These are phyloP conservation scores for Arthrobotrys entomopaga DNA, from an alignment of 2,329 filamentous ascomycete species.

Conservation along the genomic window DNA sequence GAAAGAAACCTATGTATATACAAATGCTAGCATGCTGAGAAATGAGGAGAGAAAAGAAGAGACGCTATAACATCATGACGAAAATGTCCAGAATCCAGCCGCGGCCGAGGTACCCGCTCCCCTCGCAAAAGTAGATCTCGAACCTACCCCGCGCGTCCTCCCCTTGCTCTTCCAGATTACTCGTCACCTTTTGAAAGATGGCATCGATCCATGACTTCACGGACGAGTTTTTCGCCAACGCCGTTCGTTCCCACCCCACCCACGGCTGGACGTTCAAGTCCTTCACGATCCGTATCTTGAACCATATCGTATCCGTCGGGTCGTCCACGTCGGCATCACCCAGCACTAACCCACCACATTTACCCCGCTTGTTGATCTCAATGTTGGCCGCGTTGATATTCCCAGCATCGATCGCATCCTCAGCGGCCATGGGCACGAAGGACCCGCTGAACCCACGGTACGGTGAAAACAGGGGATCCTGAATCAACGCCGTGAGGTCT, in stretches of 20 bases:
- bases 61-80: slow-evolving; percentile 4
- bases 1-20: too few relatives aligned
- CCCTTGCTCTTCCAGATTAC: slow-evolving; percentile 11
- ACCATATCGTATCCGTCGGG: slow-evolving; percentile 19
- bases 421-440: neutral
- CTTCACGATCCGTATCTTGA: slow-evolving; percentile 16
- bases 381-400: too few relatives aligned
- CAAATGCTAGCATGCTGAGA: neutral
- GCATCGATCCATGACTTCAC: slow-evolving; percentile 13
- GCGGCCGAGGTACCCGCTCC: slow-evolving; percentile 5
- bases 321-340: neutral
- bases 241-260: slow-evolving; percentile 10
- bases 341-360: too few relatives aligned
- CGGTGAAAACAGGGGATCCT: slow-evolving; percentile 19
- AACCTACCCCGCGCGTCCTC: neutral
- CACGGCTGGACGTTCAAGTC: slow-evolving; percentile 8
- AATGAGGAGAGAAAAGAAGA: too few relatives aligned
- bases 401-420: slow-evolving; percentile 9
- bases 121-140: slow-evolving; percentile 21
- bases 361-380: too few relatives aligned
- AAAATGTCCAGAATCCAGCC: slow-evolving; percentile 21
- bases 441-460: slow-evolving; percentile 11
- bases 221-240: slow-evolving; percentile 1
- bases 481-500: slow-evolving; percentile 7
- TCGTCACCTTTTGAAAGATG: slow-evolving; percentile 10